These are phyloP conservation scores for Parvularia atlantis DNA, from an alignment of 78 protist species.

Conservation along the genomic window DNA sequence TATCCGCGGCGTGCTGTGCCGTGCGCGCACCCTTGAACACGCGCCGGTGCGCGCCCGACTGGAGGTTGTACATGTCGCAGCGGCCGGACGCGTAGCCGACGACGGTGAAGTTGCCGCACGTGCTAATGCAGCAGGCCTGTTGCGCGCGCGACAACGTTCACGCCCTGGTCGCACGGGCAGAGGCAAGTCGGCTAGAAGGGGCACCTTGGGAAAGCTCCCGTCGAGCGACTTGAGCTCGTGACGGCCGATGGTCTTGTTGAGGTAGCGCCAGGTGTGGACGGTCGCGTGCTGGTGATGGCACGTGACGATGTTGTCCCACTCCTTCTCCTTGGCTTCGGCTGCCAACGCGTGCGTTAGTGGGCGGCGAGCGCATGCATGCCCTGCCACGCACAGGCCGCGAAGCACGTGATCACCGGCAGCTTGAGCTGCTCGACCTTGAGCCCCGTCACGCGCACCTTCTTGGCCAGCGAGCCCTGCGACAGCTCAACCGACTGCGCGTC, in stretches of 20 bases:
- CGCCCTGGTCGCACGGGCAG: background rate
- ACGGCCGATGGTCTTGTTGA: background rate
- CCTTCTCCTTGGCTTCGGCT: constrained; percentile 3
- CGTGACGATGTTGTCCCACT: constrained; percentile 36
- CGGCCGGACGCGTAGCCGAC: constrained; percentile 2
- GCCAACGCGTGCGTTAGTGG: background rate
- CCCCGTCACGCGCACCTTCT: background rate
- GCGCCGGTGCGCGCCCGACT: constrained; percentile 10
- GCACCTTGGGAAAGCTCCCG: too few relatives aligned
- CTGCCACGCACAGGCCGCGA: background rate
- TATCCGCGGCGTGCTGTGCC: background rate
- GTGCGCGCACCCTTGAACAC: background rate
- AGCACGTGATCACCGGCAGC: constrained; percentile 23
- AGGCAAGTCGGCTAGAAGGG: too few relatives aligned
- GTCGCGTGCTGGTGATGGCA: background rate
- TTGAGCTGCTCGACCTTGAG: background rate
- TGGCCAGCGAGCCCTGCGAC: constrained; percentile 2
- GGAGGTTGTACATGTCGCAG: constrained; percentile 19
- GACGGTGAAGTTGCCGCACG: constrained; percentile 27
- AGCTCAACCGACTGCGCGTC: constrained; percentile 31
- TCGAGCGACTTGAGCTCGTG: too few relatives aligned
- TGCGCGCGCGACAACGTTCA: too few relatives aligned
- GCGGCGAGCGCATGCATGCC: background rate
- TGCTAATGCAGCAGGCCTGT: background rate
- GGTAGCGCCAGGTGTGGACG: constrained; percentile 13